Evolutionary conservation across 441 rosid species (phyloP), one percentile per base, ranked within the genome.

Genomic region (Adansonia grandidieri): DNA sequence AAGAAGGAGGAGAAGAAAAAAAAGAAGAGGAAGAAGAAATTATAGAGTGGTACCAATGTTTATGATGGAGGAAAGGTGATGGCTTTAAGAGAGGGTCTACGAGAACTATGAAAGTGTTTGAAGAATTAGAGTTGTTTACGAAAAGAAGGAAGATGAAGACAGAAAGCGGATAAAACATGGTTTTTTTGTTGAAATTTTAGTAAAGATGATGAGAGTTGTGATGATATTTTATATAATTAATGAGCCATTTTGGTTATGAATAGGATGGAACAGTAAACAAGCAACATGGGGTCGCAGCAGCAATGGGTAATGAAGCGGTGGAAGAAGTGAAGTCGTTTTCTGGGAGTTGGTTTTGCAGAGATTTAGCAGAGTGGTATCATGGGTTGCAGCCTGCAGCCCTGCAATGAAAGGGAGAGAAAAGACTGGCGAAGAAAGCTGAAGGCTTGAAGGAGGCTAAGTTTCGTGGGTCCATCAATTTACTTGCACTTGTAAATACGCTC

Each of bases 81-180:
- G 79, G 79, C 53, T 64, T 76, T 2, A 9, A 76, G 47, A 65
- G 64, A 32, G 79, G 79, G 40, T 76, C 79, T 1, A 76, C 48
- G 3, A 65, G 63, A 76, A 71, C 64, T 10, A 76, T 13, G 51
- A 50, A 65, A 5, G 73, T 69, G n/a, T 53, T 24, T 28, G 75
- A 53, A 71, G 62, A 37, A 71, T 14, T 28, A 51, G 24, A 15
- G 22, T 5, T 15, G 47, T 11, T 3, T n/a, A 32, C 4, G 7
- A n/a, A 71, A 53, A 51, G 22, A 9, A n/a, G 22, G 63, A 71
- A 32, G 48, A 54, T 9, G 63, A 71, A 32, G 24, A 32, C 3
- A n/a, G 63, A 37, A 71, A 71, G 28, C 20, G 32, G 48, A 54
- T 28, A 48, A 71, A 54, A 48, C 74, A 70, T 70, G 74, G 42